Conservation (phyloP, 2,329 filamentous ascomycete species). For the Aspergillus oerlinghausenensis region DNA sequence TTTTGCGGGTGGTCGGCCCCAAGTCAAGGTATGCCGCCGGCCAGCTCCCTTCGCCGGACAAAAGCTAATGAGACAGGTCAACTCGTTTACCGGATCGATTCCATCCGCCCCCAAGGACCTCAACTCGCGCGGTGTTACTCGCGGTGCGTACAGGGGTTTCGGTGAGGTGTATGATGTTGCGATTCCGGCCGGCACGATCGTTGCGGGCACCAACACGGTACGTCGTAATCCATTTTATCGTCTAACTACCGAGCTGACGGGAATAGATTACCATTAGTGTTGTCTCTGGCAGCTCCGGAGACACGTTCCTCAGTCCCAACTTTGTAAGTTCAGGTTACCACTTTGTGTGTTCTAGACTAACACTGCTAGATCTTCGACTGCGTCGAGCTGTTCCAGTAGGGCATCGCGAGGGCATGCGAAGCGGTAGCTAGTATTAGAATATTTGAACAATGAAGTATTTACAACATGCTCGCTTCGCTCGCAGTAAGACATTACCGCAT, state of each 20-base stretch:
- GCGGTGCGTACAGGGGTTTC: constrained; percentile 60
- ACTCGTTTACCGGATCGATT: constrained; percentile 47
- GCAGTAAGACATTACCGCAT: not conserved
- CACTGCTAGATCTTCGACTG: constrained; percentile 25
- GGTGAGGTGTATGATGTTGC: constrained; percentile 61
- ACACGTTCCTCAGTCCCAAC: constrained; percentile 55
- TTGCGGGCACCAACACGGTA: constrained; percentile 56
- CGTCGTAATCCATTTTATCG: not conserved
- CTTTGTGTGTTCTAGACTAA: not conserved
- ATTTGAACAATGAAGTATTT: not conserved
- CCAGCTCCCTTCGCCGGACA: too few species aligned
- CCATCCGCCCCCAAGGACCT: constrained; percentile 58
- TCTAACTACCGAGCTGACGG: not conserved
- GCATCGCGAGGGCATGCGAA: not conserved
- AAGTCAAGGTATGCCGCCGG: constrained; percentile 33
- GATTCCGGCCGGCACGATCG: constrained; percentile 57
- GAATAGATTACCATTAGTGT: constrained; percentile 51
- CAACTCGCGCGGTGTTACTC: constrained; percentile 60
- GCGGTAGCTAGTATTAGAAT: not conserved
- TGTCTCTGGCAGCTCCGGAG: constrained; percentile 55
- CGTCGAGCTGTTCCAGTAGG: constrained; percentile 27
- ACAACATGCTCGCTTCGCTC: too few species aligned
- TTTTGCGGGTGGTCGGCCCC: constrained; percentile 57
- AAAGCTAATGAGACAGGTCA: constrained; percentile 37
- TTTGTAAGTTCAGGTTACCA: constrained; percentile 22